Evolutionary conservation across 495 filamentous ascomycete species (phyloP).

Genomic region (Annulohypoxylon stygium): DNA sequence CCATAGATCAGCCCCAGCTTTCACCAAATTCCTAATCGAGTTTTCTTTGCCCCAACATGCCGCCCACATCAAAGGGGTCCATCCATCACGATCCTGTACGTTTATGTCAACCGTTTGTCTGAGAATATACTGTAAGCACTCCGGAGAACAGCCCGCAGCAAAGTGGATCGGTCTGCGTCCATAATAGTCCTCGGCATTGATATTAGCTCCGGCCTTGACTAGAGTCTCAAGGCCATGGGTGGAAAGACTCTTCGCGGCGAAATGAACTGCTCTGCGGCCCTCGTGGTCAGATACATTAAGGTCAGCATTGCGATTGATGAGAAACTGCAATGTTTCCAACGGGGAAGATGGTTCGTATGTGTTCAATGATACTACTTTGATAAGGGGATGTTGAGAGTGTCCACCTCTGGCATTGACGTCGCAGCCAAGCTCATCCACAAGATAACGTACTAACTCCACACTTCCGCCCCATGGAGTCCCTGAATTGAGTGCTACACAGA

Average conservation of each 20-base stretch:
- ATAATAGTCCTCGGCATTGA: neutral
- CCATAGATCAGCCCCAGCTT: neutral
- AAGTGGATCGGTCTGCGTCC: constrained; percentile 5
- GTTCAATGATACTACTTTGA: neutral
- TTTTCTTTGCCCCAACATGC: neutral
- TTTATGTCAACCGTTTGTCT: neutral
- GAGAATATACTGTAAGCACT: neutral
- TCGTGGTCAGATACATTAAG: neutral
- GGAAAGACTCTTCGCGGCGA: neutral
- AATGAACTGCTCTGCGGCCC: neutral
- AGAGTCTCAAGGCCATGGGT: neutral
- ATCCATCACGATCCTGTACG: neutral
- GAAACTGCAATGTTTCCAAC: neutral
- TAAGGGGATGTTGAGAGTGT: neutral
- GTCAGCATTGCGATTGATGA: neutral
- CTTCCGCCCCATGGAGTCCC: neutral
- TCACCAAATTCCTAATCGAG: neutral
- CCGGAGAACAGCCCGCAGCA: neutral
- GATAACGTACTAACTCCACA: neutral
- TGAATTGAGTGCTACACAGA: neutral
- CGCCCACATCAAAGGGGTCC: constrained; percentile 9
- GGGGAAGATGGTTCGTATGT: too few species aligned
- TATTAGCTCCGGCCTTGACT: neutral
- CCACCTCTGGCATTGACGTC: neutral
- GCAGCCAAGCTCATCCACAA: neutral